Conservation (phyloP, 116 monocot genomes). For the Cymodocea nodosa region DNA sequence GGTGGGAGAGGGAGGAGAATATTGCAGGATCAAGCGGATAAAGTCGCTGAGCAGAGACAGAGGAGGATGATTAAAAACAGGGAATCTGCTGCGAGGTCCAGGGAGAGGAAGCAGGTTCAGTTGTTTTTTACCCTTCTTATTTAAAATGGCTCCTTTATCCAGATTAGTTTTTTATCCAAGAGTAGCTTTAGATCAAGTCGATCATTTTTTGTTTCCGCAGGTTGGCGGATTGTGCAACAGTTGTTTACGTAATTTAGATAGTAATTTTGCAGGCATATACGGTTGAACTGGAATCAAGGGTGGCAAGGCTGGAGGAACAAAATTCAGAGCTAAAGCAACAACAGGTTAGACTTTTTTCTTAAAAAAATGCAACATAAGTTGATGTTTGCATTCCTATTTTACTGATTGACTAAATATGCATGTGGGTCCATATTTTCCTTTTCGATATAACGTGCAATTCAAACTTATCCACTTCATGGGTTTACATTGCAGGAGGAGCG, state of each 20-base stretch:
- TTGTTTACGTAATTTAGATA: background rate
- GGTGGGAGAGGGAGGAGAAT: slow-evolving; percentile 34
- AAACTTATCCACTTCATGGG: background rate
- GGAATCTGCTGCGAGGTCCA: slow-evolving; percentile 69
- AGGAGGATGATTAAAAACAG: slow-evolving; percentile 83
- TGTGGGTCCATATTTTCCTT: background rate
- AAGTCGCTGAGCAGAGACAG: slow-evolving; percentile 47
- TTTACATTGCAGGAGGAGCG: slow-evolving; percentile 1
- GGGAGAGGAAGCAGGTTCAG: slow-evolving; percentile 69
- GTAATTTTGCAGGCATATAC: slow-evolving; percentile 14
- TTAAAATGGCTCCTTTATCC: background rate
- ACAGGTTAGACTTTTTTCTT: background rate
- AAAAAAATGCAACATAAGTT: background rate
- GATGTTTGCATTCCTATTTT: background rate
- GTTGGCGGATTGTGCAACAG: background rate
- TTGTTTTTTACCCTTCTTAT: background rate
- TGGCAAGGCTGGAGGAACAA: slow-evolving; percentile 8
- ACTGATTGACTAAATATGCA: background rate
- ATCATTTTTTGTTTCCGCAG: background rate
- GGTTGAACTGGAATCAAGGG: slow-evolving; percentile 6
- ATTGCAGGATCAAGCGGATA: slow-evolving; percentile 26
- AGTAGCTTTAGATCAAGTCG: background rate
- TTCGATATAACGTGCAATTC: background rate
- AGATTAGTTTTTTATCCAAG: background rate
- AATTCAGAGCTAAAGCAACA: slow-evolving; percentile 3